These are phyloP conservation scores for Zasmidium citrigriseum DNA, from an alignment of 2,329 filamentous ascomycete genomes.

Conservation along the genomic window DNA sequence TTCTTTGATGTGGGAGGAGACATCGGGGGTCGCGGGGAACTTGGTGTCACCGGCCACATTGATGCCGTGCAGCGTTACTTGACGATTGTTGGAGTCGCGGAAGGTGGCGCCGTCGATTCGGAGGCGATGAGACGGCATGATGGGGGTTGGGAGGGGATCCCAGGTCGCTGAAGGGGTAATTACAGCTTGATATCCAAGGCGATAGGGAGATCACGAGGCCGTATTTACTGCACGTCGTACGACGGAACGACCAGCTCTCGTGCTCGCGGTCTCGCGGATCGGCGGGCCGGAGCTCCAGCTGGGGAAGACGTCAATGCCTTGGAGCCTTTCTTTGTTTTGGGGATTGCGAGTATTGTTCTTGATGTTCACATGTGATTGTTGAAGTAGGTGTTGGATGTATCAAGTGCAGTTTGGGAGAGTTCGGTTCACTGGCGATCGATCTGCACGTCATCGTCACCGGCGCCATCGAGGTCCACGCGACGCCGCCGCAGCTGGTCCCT, in stretches of 20 bases:
- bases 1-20: constrained; percentile 75
- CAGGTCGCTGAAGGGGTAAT: neutral
- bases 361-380: neutral
- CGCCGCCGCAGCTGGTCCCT: neutral
- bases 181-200: neutral
- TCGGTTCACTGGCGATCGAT: no score
- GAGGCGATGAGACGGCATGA: constrained; percentile 53
- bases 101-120: constrained; percentile 85
- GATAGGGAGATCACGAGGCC: constrained; percentile 1
- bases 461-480: neutral
- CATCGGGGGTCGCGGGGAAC: constrained; percentile 76
- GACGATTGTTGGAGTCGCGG: constrained; percentile 76
- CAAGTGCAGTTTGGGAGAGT: neutral
- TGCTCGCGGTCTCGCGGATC: neutral
- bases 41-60: constrained; percentile 92
- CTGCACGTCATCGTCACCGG: neutral
- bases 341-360: no score
- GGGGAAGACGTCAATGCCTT: neutral
- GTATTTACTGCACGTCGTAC: no score
- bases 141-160: neutral
- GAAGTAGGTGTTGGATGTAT: neutral
- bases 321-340: neutral
- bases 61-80: constrained; percentile 88
- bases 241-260: neutral
- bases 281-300: neutral